Evolutionary conservation across 2,329 filamentous ascomycete genomes (phyloP).

Genomic region (Chrysoporthe puriensis): DNA sequence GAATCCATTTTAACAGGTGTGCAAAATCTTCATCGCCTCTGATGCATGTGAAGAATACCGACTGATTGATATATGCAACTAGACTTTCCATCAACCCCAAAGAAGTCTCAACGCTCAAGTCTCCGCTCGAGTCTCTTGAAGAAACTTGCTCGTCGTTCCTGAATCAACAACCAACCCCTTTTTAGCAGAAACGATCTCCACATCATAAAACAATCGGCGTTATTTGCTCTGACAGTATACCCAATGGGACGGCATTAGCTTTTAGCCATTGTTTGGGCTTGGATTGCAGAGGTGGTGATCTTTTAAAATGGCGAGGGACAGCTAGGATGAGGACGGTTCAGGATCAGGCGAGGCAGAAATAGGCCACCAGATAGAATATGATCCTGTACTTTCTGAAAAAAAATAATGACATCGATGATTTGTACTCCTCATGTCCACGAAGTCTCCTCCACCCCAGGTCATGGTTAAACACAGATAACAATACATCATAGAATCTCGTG

Average conservation of each 20-base stretch:
- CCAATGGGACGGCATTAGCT: neutral
- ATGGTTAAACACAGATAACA: neutral
- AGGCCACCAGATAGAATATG: neutral
- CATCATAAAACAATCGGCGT: neutral
- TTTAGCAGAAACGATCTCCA: neutral
- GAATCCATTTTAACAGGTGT: slow-evolving; percentile 21
- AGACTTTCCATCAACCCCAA: neutral
- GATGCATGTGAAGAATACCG: neutral
- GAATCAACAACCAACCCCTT: neutral
- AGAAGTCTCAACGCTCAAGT: neutral
- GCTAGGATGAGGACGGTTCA: neutral
- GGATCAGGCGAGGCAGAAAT: neutral
- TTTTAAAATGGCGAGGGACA: neutral
- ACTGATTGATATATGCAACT: neutral
- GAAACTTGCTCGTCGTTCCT: slow-evolving; percentile 11
- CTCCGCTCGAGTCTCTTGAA: slow-evolving; percentile 1
- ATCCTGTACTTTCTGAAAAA: neutral
- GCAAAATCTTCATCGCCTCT: neutral
- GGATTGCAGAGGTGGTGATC: neutral
- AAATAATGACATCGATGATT: neutral
- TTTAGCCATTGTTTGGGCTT: neutral
- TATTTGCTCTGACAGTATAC: neutral
- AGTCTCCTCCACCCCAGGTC: no score
- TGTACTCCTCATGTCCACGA: neutral
- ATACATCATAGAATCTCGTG: neutral